These are phyloP conservation scores for Fusarium brachygibbosum DNA, from an alignment of 2,329 filamentous ascomycete species.

Conservation along the genomic window DNA sequence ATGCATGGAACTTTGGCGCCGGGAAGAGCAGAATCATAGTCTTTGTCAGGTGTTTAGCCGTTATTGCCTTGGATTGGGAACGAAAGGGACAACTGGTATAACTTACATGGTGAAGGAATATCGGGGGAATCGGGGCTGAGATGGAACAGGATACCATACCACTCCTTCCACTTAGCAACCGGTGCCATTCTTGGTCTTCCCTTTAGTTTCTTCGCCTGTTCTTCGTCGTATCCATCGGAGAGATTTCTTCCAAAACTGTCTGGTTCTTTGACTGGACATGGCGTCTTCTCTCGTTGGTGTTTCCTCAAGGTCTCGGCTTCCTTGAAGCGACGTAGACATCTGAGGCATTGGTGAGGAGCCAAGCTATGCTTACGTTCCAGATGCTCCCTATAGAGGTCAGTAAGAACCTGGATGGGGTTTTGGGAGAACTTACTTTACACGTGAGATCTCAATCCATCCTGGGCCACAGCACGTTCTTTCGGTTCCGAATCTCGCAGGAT, in stretches of 20 bases:
- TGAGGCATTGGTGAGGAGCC: constrained; percentile 38
- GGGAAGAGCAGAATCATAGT: constrained; percentile 19
- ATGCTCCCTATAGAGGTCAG: constrained; percentile 41
- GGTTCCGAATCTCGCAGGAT: constrained; percentile 47
- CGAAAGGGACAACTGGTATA: background rate
- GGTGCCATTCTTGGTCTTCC: constrained; percentile 13
- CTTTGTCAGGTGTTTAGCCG: constrained; percentile 9
- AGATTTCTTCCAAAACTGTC: constrained; percentile 27
- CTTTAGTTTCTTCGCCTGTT: constrained; percentile 43
- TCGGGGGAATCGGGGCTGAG: constrained; percentile 30
- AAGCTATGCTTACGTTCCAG: constrained; percentile 42
- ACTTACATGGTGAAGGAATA: constrained; percentile 47
- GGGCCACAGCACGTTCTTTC: constrained; percentile 46
- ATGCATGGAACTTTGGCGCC: background rate
- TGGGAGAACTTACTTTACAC: constrained; percentile 44
- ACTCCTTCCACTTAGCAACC: constrained; percentile 39
- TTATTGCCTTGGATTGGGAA: background rate
- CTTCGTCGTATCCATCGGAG: constrained; percentile 42
- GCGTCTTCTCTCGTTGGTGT: constrained; percentile 37
- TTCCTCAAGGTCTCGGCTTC: constrained; percentile 39
- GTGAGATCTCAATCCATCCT: constrained; percentile 42
- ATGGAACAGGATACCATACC: constrained; percentile 41
- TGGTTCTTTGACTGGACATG: constrained; percentile 41
- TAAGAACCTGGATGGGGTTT: background rate
- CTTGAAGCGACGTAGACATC: constrained; percentile 39